phyloP scores from a whole-genome alignment of 1,284 basidiomycete genomes.

The Boletus mariae region DNA sequence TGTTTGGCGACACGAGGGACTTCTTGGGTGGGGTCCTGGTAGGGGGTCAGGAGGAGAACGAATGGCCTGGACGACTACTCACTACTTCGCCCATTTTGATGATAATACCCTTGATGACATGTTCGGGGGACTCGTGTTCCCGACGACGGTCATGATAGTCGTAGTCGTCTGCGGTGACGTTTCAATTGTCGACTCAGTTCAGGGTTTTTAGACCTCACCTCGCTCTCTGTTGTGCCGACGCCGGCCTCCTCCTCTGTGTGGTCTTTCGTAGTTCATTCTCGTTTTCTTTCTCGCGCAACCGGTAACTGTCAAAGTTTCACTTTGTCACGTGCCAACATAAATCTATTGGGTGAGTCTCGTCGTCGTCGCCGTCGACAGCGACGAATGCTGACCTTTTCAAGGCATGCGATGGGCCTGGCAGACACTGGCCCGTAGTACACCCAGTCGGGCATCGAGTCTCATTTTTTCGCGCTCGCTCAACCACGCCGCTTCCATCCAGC shows the following conservation, averaged over 20 bases:
- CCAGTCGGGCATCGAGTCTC: slow-evolving; percentile 1
- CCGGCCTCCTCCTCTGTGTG: slow-evolving; percentile 39
- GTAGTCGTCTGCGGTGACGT: slow-evolving; percentile 40
- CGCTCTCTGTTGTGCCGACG: slow-evolving; percentile 35
- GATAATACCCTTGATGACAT: slow-evolving; percentile 66
- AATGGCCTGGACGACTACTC: slow-evolving; percentile 32
- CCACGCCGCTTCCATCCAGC: not conserved
- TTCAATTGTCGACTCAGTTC: not conserved
- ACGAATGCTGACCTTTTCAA: slow-evolving; percentile 11
- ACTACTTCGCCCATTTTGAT: slow-evolving; percentile 83
- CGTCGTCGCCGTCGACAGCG: not conserved
- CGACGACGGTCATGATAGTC: slow-evolving; percentile 63
- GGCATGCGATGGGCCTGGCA: slow-evolving; percentile 62
- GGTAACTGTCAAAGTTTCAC: not conserved
- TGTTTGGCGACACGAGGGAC: slow-evolving; percentile 62
- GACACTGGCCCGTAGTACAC: slow-evolving; percentile 39
- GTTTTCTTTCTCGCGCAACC: not conserved
- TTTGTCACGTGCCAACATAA: slow-evolving; percentile 21
- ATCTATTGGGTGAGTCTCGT: slow-evolving; percentile 11
- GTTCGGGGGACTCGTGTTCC: slow-evolving; percentile 68
- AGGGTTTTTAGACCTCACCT: slow-evolving; percentile 39
- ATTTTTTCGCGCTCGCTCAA: not conserved
- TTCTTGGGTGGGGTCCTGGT: slow-evolving; percentile 68
- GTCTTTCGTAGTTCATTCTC: slow-evolving; percentile 47
- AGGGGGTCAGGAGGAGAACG: slow-evolving; percentile 13